These are phyloP conservation scores for Creolimax fragrantissima DNA, from an alignment of 78 protist species.

Conservation along the genomic window DNA sequence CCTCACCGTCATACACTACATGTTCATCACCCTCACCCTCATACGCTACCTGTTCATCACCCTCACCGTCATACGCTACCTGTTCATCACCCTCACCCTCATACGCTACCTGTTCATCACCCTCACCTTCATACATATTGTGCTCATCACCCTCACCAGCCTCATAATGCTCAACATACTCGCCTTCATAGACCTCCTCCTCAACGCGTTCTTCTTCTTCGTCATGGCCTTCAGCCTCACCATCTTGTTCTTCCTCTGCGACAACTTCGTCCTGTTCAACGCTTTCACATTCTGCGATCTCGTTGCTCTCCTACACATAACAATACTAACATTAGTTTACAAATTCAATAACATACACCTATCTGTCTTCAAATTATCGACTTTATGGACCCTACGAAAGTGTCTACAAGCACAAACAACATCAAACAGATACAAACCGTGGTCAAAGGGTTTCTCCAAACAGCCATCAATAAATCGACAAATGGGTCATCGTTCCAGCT, in stretches of 20 bases:
- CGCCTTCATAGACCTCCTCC: neutral
- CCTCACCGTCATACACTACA: neutral
- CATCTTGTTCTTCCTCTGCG: neutral
- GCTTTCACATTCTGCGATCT: neutral
- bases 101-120: neutral
- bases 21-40: neutral
- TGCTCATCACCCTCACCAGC: neutral
- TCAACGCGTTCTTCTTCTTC: neutral
- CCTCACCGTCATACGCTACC: neutral
- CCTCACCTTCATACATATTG: neutral
- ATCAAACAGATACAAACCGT: neutral
- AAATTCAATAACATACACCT: no score
- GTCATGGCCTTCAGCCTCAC: neutral
- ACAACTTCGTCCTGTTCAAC: neutral
- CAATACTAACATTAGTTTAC: no score
- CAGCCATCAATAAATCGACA: neutral
- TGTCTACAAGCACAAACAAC: neutral
- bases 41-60: neutral
- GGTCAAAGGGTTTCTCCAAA: neutral
- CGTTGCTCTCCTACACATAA: neutral
- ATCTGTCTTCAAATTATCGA: neutral
- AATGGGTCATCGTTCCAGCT: neutral
- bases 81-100: neutral
- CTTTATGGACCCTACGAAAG: neutral
- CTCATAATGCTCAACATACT: neutral